These are phyloP conservation scores for Zea mays DNA, from an alignment of 176 grass and related monocot species.

Conservation along the genomic window Zm-B73-REFERENCE-NAM-5.0 NC_050103.1:174112501-174113000, in stretches of 20 bases:
- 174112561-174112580: slow-evolving; percentile 48
- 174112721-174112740: background rate
- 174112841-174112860: background rate
- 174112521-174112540: slow-evolving; percentile 23
- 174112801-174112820: background rate
- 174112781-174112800: background rate
- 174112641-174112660: background rate
- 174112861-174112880: background rate
- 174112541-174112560: slow-evolving; percentile 30
- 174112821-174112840: background rate
- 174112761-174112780: slow-evolving; percentile 20
- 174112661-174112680: background rate
- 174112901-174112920: background rate
- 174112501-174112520: slow-evolving; percentile 26
- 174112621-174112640: slow-evolving; percentile 1
- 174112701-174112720: background rate
- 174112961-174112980: background rate
- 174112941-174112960: background rate
- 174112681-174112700: background rate
- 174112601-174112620: background rate
- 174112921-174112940: background rate
- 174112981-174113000: background rate
- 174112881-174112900: too few relatives aligned
- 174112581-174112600: slow-evolving; percentile 34
- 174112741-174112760: background rate